These are phyloP conservation scores for Jaminaea rosea DNA, from an alignment of 1,284 basidiomycete species.

Conservation along the genomic window DNA sequence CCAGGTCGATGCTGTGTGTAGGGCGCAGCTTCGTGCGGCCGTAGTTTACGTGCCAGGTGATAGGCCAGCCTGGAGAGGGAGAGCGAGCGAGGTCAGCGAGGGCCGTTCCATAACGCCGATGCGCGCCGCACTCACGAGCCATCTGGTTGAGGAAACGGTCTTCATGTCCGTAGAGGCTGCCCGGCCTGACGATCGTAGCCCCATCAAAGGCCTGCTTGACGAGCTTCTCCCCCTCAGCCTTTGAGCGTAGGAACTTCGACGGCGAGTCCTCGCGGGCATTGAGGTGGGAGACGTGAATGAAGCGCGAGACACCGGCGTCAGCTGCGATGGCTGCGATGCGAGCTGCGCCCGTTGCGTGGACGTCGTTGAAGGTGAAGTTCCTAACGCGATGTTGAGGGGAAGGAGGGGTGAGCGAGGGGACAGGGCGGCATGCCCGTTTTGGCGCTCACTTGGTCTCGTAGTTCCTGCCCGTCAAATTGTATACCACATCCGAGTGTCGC, in stretches of 20 bases:
- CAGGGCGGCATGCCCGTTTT: not conserved
- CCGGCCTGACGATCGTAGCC: constrained; percentile 83
- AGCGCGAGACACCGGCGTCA: constrained; percentile 66
- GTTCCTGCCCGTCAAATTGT: constrained; percentile 80
- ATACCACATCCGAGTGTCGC: constrained; percentile 93
- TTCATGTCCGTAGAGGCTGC: constrained; percentile 80
- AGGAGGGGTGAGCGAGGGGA: not conserved
- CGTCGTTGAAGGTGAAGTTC: constrained; percentile 72
- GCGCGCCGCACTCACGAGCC: constrained; percentile 57
- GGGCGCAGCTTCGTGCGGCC: constrained; percentile 78
- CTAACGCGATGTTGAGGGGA: constrained; percentile 50
- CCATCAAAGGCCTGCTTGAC: constrained; percentile 76
- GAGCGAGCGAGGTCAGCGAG: not conserved
- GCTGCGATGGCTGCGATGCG: constrained; percentile 70
- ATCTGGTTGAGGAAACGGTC: constrained; percentile 90
- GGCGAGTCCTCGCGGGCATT: constrained; percentile 73
- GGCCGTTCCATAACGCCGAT: not conserved
- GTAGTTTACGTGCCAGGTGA: constrained; percentile 86
- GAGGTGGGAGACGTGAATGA: constrained; percentile 92
- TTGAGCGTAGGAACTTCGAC: constrained; percentile 78
- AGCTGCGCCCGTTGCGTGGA: constrained; percentile 63
- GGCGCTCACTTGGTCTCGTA: constrained; percentile 73
- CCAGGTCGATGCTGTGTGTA: constrained; percentile 87
- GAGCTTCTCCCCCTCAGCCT: constrained; percentile 79
- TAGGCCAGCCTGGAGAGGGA: constrained; percentile 64